Conservation (phyloP, 345 rosid species). For the Dipteronia sinensis region DNA sequence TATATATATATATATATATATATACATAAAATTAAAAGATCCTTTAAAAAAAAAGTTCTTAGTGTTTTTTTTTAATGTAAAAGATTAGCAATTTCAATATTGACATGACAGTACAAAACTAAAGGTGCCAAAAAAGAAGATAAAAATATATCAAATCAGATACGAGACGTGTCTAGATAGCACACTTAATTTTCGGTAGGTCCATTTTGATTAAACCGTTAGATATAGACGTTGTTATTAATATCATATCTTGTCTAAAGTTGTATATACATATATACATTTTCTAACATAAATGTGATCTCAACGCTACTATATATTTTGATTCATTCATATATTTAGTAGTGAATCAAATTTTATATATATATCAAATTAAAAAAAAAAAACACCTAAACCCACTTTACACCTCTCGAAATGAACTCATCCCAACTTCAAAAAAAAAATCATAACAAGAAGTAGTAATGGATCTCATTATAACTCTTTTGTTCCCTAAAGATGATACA, state of each 20-base stretch:
- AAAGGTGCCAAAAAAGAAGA: neutral
- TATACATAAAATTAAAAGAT: neutral
- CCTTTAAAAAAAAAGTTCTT: neutral
- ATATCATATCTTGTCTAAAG: neutral
- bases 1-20: neutral
- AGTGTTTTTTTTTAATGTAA: neutral
- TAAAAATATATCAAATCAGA: neutral
- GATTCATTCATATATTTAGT: too few species aligned
- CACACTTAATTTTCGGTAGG: neutral
- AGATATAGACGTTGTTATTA: too few species aligned
- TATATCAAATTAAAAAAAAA: neutral
- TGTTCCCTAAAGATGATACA: conserved; percentile 33
- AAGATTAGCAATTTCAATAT: neutral
- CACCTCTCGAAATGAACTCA: neutral
- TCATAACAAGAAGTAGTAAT: neutral
- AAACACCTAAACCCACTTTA: neutral
- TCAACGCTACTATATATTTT: too few species aligned
- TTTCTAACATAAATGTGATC: too few species aligned
- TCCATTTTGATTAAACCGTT: neutral
- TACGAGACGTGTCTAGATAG: neutral
- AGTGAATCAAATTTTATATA: neutral
- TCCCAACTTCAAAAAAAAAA: conserved; percentile 5
- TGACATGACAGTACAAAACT: neutral
- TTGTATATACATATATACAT: too few species aligned
- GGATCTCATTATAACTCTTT: neutral